These are phyloP conservation scores for Pholiota molesta DNA, from an alignment of 768 basidiomycete species.

Conservation along the genomic window DNA sequence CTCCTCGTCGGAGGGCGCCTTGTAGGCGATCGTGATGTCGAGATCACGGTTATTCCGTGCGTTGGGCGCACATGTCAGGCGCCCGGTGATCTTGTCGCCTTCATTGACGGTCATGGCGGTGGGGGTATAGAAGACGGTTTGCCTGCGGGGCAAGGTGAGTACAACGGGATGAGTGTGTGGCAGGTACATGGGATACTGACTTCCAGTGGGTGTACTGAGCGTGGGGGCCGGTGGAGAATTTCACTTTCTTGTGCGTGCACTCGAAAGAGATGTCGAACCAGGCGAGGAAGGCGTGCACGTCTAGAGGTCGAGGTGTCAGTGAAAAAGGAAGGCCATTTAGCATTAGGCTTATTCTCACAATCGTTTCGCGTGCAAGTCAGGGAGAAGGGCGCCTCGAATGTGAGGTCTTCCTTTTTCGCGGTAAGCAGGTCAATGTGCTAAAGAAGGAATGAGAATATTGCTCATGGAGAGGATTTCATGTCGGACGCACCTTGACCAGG, in stretches of 20 bases:
- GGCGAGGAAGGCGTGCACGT: constrained; percentile 96
- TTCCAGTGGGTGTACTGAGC: constrained; percentile 97
- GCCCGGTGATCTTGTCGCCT: constrained; percentile 75
- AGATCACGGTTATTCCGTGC: constrained; percentile 92
- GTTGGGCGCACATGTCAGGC: constrained; percentile 83
- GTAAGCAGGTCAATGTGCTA: constrained; percentile 90
- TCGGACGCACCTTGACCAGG: constrained; percentile 70
- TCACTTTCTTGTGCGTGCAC: constrained; percentile 93
- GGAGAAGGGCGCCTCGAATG: constrained; percentile 80
- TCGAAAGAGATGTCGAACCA: constrained; percentile 99
- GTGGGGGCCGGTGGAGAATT: constrained; percentile 97
- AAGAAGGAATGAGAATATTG: constrained; percentile 2
- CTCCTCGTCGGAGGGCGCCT: constrained; percentile 40
- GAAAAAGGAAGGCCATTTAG: neutral
- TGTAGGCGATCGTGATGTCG: constrained; percentile 84
- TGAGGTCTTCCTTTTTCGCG: constrained; percentile 93
- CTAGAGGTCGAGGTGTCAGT: constrained; percentile 41
- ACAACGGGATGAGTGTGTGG: neutral
- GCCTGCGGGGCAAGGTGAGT: constrained; percentile 45
- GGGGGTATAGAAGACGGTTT: constrained; percentile 98
- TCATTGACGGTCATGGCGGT: constrained; percentile 68
- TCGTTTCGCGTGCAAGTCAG: constrained; percentile 87
- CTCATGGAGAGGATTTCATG: neutral
- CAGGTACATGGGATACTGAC: constrained; percentile 49
- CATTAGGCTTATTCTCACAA: constrained; percentile 55